These are phyloP conservation scores for Alternaria ethzedia DNA, from an alignment of 2,329 filamentous ascomycete genomes.

Conservation along the genomic window DNA sequence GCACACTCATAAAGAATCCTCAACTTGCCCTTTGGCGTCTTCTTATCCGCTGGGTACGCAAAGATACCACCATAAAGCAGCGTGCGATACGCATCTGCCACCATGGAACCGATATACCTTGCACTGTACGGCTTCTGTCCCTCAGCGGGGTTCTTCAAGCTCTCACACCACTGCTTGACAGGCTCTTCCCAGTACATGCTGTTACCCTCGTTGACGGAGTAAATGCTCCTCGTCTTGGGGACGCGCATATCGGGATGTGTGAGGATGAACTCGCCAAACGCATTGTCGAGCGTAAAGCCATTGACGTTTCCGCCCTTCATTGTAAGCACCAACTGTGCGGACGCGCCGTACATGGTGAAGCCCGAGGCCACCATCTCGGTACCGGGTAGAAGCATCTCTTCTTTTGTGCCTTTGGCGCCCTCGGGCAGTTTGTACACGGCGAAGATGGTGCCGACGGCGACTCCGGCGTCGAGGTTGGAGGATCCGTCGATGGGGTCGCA, in stretches of 20 bases:
- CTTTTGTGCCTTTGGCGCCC: constrained; percentile 73
- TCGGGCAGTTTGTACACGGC: constrained; percentile 89
- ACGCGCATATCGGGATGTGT: constrained; percentile 95
- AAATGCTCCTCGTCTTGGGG: constrained; percentile 81
- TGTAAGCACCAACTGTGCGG: constrained; percentile 93
- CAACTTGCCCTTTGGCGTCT: constrained; percentile 97
- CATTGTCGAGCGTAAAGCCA: constrained; percentile 96
- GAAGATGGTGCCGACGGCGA: constrained; percentile 98
- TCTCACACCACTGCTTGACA: constrained; percentile 87
- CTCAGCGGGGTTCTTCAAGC: constrained; percentile 78
- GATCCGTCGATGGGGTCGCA: constrained; percentile 98
- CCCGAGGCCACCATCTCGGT: constrained; percentile 91
- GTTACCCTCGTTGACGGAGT: constrained; percentile 99
- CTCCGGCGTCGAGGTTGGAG: constrained; percentile 96
- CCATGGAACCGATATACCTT: constrained; percentile 97
- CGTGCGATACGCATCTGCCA: constrained; percentile 96
- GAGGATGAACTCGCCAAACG: constrained; percentile 97
- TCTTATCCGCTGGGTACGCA: constrained; percentile 96
- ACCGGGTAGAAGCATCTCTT: constrained; percentile 87
- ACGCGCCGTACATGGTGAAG: constrained; percentile 99
- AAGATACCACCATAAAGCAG: constrained; percentile 96
- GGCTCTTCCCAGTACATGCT: constrained; percentile 92
- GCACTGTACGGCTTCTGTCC: constrained; percentile 89
- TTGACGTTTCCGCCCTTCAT: constrained; percentile 94
- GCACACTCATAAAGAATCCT: constrained; percentile 98